A percentile compares a stretch with the other conserved stretches of the same genome.
These are phyloP conservation scores for Paramecium octaurelia DNA, from an alignment of 73 alveolate species.

Conservation along the genomic window DNA sequence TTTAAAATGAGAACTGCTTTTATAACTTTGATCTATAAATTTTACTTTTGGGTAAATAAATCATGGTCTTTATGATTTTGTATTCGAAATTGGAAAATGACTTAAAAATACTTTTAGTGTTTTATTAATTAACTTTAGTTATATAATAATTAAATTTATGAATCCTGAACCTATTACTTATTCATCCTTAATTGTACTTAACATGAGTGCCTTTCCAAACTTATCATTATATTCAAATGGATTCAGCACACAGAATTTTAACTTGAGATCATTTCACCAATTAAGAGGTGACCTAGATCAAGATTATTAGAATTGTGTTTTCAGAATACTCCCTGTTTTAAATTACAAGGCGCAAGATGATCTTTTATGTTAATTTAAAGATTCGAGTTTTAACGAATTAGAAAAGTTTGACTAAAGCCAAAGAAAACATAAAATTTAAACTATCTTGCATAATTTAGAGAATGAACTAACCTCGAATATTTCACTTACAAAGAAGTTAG, in stretches of 20 bases:
- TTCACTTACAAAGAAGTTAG: not conserved
- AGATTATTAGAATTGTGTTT: constrained; percentile 24
- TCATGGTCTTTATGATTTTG: not conserved
- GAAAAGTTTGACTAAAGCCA: not conserved
- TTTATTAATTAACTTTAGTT: not conserved
- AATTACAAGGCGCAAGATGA: constrained; percentile 17
- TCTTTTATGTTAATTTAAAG: not conserved
- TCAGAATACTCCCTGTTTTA: not conserved
- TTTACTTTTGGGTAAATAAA: not conserved
- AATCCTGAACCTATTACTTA: constrained; percentile 33
- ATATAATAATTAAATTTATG: constrained; percentile 2
- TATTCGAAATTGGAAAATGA: not conserved
- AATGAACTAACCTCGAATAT: constrained; percentile 40
- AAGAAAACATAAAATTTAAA: constrained; percentile 25
- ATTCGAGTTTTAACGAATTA: not conserved
- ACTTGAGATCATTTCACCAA: constrained; percentile 41
- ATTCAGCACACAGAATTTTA: not conserved
- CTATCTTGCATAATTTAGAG: not conserved
- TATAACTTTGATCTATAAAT: not conserved
- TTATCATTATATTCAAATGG: constrained; percentile 33
- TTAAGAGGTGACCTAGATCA: constrained; percentile 15
- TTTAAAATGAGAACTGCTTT: not conserved
- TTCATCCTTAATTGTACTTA: constrained; percentile 1
- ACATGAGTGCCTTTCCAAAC: constrained; percentile 36
- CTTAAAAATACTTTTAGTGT: not conserved